Base-by-base conservation (phyloP, 1,139 yeast genomes). In the Candida anutae region DNA sequence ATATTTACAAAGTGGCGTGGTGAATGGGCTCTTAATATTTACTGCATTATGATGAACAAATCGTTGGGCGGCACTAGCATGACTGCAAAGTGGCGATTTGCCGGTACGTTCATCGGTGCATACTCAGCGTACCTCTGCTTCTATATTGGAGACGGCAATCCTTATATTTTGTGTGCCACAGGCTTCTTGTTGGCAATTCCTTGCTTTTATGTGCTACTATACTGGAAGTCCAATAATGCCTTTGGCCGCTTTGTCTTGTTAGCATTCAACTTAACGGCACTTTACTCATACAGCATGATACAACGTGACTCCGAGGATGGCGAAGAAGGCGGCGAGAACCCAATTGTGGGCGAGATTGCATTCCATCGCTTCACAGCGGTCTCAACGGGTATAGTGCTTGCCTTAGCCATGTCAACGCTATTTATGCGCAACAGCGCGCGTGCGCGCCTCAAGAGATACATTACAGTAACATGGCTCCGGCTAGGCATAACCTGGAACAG, bases 41-140 rank as follows among this genome's bases (percentile, higher is more conserved):
- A 76, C 44, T 76, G 84, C 41, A 79, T 84, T 32, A 81, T 84
- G 62, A 82, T 83, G 90, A 81, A 78, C 45, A 82, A 82, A 45
- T 78, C 88, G 0, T 60, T 82, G n/a, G 95, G 94, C 10, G 94
- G 94, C 0, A 84, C 94, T 0, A 69, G 83, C 11, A 74, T 77
- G 74, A 79, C 93, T 0, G 76, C 80, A 2, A 77, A 79, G 38
- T 77, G 82, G 74, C 62, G 95, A 37, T 64, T 83, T 31, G 41
- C 77, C 12, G 95, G 95, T 0, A 83, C 94, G 0, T 73, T 77
- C 37, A 32, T 79, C 8, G 95, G 95, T 0, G 82, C 88, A 1
- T 38, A 61, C 10, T 41, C 62, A 5, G 94, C 94, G 0, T 76
- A 63, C 40, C 10, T 61, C 2, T 60, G 70, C 5, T 82, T 90